phyloP scores from a whole-genome alignment of 2,329 filamentous ascomycete genomes.

The Blastomyces parvus region DNA sequence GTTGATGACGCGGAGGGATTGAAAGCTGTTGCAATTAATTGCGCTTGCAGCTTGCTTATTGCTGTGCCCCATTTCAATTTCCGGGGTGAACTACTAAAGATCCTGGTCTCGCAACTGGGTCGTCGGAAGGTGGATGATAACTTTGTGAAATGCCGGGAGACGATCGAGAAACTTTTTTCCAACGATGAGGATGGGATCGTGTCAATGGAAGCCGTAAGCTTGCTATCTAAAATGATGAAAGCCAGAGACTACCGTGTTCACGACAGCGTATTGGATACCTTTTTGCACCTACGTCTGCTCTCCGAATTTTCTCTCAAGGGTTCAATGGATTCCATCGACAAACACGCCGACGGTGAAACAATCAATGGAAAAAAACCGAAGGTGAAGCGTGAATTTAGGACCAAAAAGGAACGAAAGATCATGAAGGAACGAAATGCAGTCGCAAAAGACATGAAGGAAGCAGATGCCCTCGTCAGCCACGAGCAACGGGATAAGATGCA shows the following conservation, averaged over 20 bases:
- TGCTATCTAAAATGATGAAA: conserved; percentile 93
- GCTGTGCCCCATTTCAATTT: conserved; percentile 97
- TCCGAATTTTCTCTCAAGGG: conserved; percentile 79
- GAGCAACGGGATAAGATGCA: conserved; percentile 92
- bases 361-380: conserved; percentile 52
- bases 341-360: conserved; percentile 39
- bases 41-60: conserved; percentile 69
- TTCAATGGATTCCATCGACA: conserved; percentile 67
- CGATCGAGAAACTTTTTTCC: conserved; percentile 70
- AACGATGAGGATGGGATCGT: conserved; percentile 85
- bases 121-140: conserved; percentile 61
- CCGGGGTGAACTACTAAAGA: conserved; percentile 74
- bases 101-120: conserved; percentile 75
- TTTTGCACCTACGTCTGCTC: conserved; percentile 78
- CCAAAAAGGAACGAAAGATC: conserved; percentile 75
- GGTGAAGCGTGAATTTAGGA: conserved; percentile 73
- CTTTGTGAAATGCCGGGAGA: conserved; percentile 65
- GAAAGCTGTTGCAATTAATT: conserved; percentile 69
- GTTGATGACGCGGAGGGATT: conserved; percentile 38
- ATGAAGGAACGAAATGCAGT: conserved; percentile 77
- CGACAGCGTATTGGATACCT: conserved; percentile 79
- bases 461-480: conserved; percentile 81
- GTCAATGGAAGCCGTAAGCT: conserved; percentile 72
- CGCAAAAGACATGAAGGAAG: conserved; percentile 86
- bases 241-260: conserved; percentile 71